Evolutionary conservation across 2,329 filamentous ascomycete species (phyloP).

Genomic region (Paecilomyces niveus): DNA sequence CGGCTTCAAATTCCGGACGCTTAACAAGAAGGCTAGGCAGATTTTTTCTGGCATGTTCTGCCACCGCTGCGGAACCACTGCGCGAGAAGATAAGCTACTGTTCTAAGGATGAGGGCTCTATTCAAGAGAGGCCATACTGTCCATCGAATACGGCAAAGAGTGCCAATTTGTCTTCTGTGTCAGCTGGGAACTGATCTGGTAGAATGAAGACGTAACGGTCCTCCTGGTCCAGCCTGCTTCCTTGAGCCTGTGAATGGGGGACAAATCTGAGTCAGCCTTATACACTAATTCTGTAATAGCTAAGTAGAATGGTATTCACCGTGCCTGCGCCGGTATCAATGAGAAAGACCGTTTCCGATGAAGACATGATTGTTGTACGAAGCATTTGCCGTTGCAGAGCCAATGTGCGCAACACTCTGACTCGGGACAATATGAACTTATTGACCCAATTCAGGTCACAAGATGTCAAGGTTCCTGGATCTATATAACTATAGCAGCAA

Average conservation of each 20-base stretch:
- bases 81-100: not conserved
- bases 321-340: constrained; percentile 25
- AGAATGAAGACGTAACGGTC: constrained; percentile 22
- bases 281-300: constrained; percentile 1
- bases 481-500: not conserved
- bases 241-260: constrained; percentile 18
- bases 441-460: not conserved
- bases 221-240: constrained; percentile 21
- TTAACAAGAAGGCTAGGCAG: constrained; percentile 19
- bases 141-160: constrained; percentile 29
- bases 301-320: constrained; percentile 8
- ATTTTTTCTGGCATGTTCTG: constrained; percentile 23
- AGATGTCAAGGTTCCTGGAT: not conserved
- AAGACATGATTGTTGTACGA: constrained; percentile 16
- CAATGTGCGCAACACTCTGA: constrained; percentile 3
- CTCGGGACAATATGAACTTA: not conserved
- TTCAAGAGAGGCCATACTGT: constrained; percentile 18
- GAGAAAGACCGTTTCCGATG: constrained; percentile 17
- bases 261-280: not conserved
- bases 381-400: constrained; percentile 13
- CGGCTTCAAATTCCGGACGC: constrained; percentile 21
- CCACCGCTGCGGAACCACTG: constrained; percentile 24
- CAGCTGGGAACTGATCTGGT: constrained; percentile 22
- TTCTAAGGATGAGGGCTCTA: not conserved
- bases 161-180: constrained; percentile 19